phyloP scores from a whole-genome alignment of 768 basidiomycete genomes.

The Hericium rajendrae region DNA sequence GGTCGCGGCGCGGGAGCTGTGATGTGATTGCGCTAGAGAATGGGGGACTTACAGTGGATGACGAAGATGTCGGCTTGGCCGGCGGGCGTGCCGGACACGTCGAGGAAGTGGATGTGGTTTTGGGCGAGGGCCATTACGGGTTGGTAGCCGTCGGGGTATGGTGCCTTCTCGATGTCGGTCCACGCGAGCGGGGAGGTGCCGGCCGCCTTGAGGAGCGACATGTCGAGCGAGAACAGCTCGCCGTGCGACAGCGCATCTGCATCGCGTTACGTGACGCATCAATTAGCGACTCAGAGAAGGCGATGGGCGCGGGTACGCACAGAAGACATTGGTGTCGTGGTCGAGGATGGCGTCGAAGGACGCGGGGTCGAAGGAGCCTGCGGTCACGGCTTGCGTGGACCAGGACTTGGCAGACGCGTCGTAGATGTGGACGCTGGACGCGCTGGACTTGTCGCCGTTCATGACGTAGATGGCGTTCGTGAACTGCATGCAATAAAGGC shows the following conservation, averaged over 20 bases:
- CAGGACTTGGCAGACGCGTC: slow-evolving; percentile 64
- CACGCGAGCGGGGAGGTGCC: slow-evolving; percentile 51
- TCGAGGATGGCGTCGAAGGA: slow-evolving; percentile 72
- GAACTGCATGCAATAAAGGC: slow-evolving; percentile 35
- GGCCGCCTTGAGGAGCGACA: slow-evolving; percentile 54
- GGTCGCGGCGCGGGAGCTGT: not conserved
- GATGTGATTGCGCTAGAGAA: not conserved
- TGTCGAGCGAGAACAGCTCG: slow-evolving; percentile 60
- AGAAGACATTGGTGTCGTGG: slow-evolving; percentile 91
- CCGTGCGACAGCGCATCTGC: slow-evolving; percentile 61
- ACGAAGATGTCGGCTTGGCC: slow-evolving; percentile 76
- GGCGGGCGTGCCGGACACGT: slow-evolving; percentile 55
- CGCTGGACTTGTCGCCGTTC: slow-evolving; percentile 63
- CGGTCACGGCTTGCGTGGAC: slow-evolving; percentile 58
- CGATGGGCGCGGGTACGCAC: slow-evolving; percentile 27
- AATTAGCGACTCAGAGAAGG: not conserved
- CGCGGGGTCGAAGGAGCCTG: slow-evolving; percentile 49
- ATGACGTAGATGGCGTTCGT: slow-evolving; percentile 81
- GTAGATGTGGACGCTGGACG: slow-evolving; percentile 71
- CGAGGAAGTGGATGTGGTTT: slow-evolving; percentile 80
- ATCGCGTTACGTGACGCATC: not conserved
- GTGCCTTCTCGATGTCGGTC: slow-evolving; percentile 47
- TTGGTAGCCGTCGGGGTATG: slow-evolving; percentile 44
- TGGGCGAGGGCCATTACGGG: slow-evolving; percentile 77
- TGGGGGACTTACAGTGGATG: slow-evolving; percentile 64